A percentile compares a stretch with the other conserved stretches of the same genome.
phyloP scores from a whole-genome alignment of 2,329 filamentous ascomycete species.

The Chaetomium sp. region DNA sequence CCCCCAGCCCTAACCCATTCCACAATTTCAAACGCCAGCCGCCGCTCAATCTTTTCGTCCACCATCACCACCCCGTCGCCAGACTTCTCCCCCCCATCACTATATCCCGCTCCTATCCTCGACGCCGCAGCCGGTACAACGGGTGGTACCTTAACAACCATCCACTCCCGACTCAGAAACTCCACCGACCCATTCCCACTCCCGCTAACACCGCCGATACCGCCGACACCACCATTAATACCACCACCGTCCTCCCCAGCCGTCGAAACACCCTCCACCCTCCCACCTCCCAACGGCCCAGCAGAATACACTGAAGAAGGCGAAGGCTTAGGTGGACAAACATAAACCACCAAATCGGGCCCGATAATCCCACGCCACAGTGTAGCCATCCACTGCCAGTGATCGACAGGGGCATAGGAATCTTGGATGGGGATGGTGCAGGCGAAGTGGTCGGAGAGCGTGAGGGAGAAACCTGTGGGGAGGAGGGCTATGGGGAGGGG shows the following conservation, averaged over 20 bases:
- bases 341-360: slow-evolving; percentile 71
- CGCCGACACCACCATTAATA: slow-evolving; percentile 13
- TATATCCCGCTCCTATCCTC: slow-evolving; percentile 28
- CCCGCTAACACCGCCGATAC: not conserved
- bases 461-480: slow-evolving; percentile 72
- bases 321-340: slow-evolving; percentile 29
- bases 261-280: not conserved
- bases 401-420: slow-evolving; percentile 72
- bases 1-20: slow-evolving; percentile 62
- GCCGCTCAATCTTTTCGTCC: slow-evolving; percentile 63
- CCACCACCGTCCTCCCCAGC: not conserved
- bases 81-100: slow-evolving; percentile 26
- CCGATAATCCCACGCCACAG: slow-evolving; percentile 83
- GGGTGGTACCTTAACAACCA: slow-evolving; percentile 23
- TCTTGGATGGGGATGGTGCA: slow-evolving; percentile 68
- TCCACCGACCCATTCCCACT: slow-evolving; percentile 26
- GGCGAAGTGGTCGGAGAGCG: slow-evolving; percentile 69
- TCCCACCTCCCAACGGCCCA: no score
- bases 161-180: slow-evolving; percentile 14
- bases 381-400: slow-evolving; percentile 97
- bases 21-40: slow-evolving; percentile 79
- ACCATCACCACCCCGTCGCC: slow-evolving; percentile 36
- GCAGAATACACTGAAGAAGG: not conserved
- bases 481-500: slow-evolving; percentile 65
- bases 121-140: slow-evolving; percentile 6